Evolutionary conservation across 2,329 filamentous ascomycete genomes (phyloP), one percentile per base, ranked within the genome.

Genomic region (Aspergillus versicolor): DNA sequence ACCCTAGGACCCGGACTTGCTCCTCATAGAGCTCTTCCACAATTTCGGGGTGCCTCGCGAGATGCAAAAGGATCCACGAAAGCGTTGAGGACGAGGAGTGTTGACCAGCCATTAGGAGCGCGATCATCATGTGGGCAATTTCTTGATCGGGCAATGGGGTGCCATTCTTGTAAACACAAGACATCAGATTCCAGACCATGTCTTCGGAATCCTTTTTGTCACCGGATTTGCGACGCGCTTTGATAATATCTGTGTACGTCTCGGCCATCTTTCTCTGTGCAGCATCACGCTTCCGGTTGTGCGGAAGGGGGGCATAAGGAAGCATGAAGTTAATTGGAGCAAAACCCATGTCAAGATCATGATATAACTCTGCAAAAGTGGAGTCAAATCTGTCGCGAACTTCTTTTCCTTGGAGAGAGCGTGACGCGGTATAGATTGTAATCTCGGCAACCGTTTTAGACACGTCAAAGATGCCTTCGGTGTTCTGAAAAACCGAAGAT

Each of bases 111-210:
- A 96, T 95, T 61, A 96, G 85, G 21, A 96, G 83, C 5, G 91
- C 91, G 74, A 96, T 96, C 90, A 96, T 93, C 84, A 96, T 93
- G 77, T 94, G 89, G 21, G 91, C 91, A 57, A 95, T 84, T 74
- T 96, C 91, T 67, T 88, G 82, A 70, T 96, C 91, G 15, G 91
- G 88, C n/a, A 95, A 82, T 5, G 81, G 81, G 40, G 80, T 86
- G 65, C 91, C 91, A 65, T 93, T 85, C 80, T 95, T 96, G 83
- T 96, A 96, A 22, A 80, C 82, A 66, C 87, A 91, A 65, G 85
- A 86, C 91, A 95, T 94, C 63, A 96, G 79, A 69, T 94, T 91
- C 85, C 89, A 92, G 75, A 96, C 92, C 82, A 96, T 95, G 75
- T 96, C 91, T 58, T 84, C 77, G 49, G 83, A 80, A 55, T 86